phyloP scores from a whole-genome alignment of 371 early-diverging fungal genomes.

The Mucor sp. region DNA sequence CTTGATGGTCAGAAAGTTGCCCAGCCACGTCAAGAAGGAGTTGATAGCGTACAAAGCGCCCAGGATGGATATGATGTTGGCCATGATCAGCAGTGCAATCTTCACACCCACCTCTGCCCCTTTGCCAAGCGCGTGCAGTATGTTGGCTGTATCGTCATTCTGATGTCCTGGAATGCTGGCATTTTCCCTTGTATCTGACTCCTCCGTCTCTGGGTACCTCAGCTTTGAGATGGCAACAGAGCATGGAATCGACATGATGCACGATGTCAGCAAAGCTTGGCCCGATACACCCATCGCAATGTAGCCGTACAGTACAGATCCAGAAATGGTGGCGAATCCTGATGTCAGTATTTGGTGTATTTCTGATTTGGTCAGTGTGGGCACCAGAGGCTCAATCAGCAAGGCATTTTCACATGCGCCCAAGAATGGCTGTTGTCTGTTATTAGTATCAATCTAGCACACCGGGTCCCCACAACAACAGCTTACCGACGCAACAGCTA shows the following conservation, averaged over 20 bases:
- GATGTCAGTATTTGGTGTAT: slow-evolving; percentile 83
- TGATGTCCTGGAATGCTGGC: slow-evolving; percentile 35
- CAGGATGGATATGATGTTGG: slow-evolving; percentile 65
- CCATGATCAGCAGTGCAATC: slow-evolving; percentile 75
- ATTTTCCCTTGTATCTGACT: slow-evolving; percentile 70
- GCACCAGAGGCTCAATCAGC: slow-evolving; percentile 75
- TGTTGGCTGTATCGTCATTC: slow-evolving; percentile 62
- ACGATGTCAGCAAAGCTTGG: slow-evolving; percentile 71
- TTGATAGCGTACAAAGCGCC: slow-evolving; percentile 66
- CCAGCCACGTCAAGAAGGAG: slow-evolving; percentile 75
- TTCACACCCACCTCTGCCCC: slow-evolving; percentile 87
- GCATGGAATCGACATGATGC: slow-evolving; percentile 90
- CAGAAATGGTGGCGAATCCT: slow-evolving; percentile 86
- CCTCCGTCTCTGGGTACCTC: slow-evolving; percentile 83
- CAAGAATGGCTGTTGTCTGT: slow-evolving; percentile 37
- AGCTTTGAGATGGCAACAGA: slow-evolving; percentile 86
- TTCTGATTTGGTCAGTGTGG: slow-evolving; percentile 81
- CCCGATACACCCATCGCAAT: slow-evolving; percentile 65
- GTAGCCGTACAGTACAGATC: slow-evolving; percentile 76
- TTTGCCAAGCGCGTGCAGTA: slow-evolving; percentile 84
- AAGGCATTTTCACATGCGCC: slow-evolving; percentile 86
- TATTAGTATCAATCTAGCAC: too few species aligned
- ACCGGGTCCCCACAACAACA: too few species aligned
- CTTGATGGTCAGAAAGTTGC: slow-evolving; percentile 69
- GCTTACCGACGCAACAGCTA: slow-evolving; percentile 72